Evolutionary conservation across 23 red algal genomes (phyloP), one percentile per base, ranked within the genome.

Genomic region (Gracilaria gracilis): DNA sequence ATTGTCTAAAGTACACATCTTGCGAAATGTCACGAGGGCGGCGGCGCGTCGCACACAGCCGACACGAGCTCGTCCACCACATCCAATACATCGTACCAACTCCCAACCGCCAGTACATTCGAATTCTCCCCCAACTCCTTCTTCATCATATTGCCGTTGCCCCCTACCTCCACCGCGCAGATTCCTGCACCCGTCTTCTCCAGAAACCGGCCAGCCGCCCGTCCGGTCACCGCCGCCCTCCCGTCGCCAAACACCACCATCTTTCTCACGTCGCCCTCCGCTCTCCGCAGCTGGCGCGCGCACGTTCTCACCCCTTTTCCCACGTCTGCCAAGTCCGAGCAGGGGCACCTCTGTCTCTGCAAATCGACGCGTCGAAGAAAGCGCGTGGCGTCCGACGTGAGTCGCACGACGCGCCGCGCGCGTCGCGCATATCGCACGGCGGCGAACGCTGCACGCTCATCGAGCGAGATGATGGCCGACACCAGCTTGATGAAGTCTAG

Each of bases 181-280:
- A 74, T 12, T 17, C 42, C 42, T 17, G 69, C 29, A 16, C 37
- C 37, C 3, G 9, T 4, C 9, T 23, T 33, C 42, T 19, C 69
- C 9, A 8, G 9, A 4, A 40, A 34, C 9, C 69, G 69, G 4
- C 36, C 4, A 13, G 69, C 69, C 8, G 21, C 42, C 17, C 9
- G 9, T 13, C 65, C 11, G 21, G 69, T 34, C 16, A 24, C 20
- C 9, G 69, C 29, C 17, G 5, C 4, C 9, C 29, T 19, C 5
- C 29, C 69, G 29, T 74, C 69, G 69, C 69, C 69, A 13, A 74
- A 23, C 36, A 74, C 13, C 8, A 74, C 69, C 57, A 61, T 21
- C 57, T 61, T 61, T 21, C 21, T 61, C 57, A 23, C 57, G n/a
- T n/a, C n/a, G 13, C 57, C 57, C 4, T n/a, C 25, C 57, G 57